Conservation (phyloP, 78 protist species). For the Dictyostelium brefeldianum region DNA sequence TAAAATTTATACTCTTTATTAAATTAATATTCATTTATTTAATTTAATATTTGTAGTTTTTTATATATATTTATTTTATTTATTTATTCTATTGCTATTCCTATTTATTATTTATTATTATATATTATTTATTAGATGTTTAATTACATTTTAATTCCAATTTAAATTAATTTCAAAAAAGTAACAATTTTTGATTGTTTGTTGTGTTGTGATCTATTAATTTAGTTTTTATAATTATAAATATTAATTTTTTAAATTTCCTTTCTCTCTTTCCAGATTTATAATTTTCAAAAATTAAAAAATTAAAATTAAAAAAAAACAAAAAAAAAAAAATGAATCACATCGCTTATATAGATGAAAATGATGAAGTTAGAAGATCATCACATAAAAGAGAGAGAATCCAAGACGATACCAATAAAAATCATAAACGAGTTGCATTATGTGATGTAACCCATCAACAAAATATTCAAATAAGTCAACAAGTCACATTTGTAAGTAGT, state of each 20-base stretch:
- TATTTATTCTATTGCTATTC: neutral
- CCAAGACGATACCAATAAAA: neutral
- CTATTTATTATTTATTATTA: no score
- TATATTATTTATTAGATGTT: no score
- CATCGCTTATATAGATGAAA: neutral
- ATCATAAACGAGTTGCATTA: neutral
- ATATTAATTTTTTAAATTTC: no score
- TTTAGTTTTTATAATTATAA: no score
- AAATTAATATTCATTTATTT: conserved; percentile 11
- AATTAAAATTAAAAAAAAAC: neutral
- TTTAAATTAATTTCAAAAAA: no score
- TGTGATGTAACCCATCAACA: neutral
- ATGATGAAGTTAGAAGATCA: neutral
- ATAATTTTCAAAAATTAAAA: no score
- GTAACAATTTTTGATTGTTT: no score
- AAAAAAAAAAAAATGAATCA: neutral
- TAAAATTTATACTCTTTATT: neutral
- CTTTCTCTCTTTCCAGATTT: no score
- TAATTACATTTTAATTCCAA: no score
- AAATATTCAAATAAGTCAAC: neutral
- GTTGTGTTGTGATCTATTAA: no score
- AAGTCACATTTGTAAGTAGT: neutral
- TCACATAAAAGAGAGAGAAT: neutral
- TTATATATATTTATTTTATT: neutral
- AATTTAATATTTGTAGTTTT: neutral